These are phyloP conservation scores for Ceratocystis ficicola DNA, from an alignment of 2,329 filamentous ascomycete species.

Conservation along the genomic window DNA sequence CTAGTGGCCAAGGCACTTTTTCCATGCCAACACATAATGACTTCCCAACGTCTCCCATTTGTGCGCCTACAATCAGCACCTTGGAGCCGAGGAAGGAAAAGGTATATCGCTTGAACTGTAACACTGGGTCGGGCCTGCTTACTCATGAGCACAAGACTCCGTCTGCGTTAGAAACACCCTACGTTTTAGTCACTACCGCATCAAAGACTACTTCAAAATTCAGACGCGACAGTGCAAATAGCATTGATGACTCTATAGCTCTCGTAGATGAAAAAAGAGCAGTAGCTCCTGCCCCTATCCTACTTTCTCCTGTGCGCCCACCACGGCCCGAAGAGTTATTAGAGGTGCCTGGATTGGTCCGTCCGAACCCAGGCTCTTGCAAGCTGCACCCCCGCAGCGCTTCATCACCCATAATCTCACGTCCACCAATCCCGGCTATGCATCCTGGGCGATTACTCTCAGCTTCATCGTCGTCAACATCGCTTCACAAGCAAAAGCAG, in stretches of 20 bases:
- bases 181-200: not conserved
- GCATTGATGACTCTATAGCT: not conserved
- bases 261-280: not conserved
- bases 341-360: constrained; percentile 15
- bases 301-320: constrained; percentile 4
- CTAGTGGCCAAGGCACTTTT: constrained; percentile 17
- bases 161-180: not conserved
- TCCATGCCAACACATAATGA: not conserved
- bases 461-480: constrained; percentile 10
- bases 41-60: constrained; percentile 18
- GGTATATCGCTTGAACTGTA: not conserved
- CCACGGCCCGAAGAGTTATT: constrained; percentile 15
- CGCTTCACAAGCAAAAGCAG: constrained; percentile 5
- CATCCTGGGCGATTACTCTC: constrained; percentile 18
- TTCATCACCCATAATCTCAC: constrained; percentile 15
- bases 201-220: not conserved
- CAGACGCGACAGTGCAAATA: constrained; percentile 11
- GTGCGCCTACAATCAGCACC: constrained; percentile 14
- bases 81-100: constrained; percentile 18
- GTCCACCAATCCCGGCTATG: constrained; percentile 18
- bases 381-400: constrained; percentile 19
- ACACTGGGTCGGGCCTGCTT: not conserved
- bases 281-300: not conserved
- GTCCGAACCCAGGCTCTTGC: not conserved
- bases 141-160: not conserved